These are phyloP conservation scores for Leishmania amazonensis DNA, from an alignment of 208 protist species.

Conservation along the genomic window DNA sequence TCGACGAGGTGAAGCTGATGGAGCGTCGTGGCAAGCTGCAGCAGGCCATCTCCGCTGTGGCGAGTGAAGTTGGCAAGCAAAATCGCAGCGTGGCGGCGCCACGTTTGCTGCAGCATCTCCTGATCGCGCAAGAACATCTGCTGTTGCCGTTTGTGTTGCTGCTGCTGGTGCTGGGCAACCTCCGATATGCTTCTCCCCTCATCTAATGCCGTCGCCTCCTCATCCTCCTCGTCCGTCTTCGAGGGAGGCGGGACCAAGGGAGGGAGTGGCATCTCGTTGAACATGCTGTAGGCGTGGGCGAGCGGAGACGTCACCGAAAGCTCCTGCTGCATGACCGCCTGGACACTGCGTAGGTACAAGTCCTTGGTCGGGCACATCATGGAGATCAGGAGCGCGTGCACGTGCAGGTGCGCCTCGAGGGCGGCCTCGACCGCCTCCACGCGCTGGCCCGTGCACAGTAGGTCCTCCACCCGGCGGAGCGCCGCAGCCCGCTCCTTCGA, in stretches of 20 bases:
- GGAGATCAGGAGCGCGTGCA: constrained; percentile 81
- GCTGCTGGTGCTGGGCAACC: not conserved
- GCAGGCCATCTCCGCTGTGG: constrained; percentile 52
- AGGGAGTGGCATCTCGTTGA: constrained; percentile 75
- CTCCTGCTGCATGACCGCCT: constrained; percentile 59
- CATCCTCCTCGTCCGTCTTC: not conserved
- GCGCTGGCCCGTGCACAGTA: constrained; percentile 63
- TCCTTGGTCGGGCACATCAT: constrained; percentile 90
- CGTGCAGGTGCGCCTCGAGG: constrained; percentile 52
- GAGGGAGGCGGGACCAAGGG: constrained; percentile 37
- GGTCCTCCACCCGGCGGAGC: constrained; percentile 53
- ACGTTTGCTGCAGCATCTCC: constrained; percentile 29
- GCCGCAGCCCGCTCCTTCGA: constrained; percentile 25
- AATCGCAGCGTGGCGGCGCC: constrained; percentile 61
- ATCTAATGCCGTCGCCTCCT: not conserved
- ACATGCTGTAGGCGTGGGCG: constrained; percentile 81
- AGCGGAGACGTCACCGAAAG: constrained; percentile 61
- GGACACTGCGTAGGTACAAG: constrained; percentile 61
- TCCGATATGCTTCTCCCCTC: not conserved
- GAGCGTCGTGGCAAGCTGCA: constrained; percentile 52
- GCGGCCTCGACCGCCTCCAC: constrained; percentile 67
- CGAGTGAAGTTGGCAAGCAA: constrained; percentile 72
- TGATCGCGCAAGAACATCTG: constrained; percentile 18
- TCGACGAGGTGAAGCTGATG: constrained; percentile 43
- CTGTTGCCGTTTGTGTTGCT: not conserved